A percentile compares a stretch with the other conserved stretches of the same genome.
Conservation (phyloP, 208 protist genomes). For the Lotmaria passim region DNA sequence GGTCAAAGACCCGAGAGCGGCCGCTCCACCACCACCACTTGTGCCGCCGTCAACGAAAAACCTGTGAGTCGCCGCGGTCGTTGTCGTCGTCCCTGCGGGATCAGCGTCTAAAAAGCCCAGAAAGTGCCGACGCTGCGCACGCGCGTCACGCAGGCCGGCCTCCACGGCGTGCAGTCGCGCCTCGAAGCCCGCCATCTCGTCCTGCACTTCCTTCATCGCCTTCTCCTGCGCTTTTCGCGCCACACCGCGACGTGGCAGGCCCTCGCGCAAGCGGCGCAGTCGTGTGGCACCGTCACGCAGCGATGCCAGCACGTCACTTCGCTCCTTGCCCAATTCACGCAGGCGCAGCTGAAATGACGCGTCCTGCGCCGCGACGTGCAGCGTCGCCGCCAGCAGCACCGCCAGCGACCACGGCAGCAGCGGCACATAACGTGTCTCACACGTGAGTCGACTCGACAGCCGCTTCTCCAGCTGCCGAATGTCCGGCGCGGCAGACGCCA, state of each 20-base stretch:
- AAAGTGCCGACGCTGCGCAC: conserved; percentile 28
- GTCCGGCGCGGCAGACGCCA: conserved; percentile 73
- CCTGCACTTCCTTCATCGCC: conserved; percentile 17
- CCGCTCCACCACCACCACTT: too few relatives aligned
- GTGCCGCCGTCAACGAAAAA: background rate
- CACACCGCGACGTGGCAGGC: background rate
- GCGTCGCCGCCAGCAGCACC: conserved; percentile 53
- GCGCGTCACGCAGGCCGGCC: conserved; percentile 19
- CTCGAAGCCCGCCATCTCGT: conserved; percentile 21
- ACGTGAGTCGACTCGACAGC: conserved; percentile 83
- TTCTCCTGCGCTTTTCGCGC: background rate
- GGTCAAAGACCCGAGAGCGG: background rate
- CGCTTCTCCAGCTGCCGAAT: conserved; percentile 83
- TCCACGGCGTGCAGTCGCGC: conserved; percentile 26
- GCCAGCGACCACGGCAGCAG: conserved; percentile 69
- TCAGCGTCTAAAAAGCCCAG: conserved; percentile 16
- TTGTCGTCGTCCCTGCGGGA: background rate
- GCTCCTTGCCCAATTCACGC: conserved; percentile 7
- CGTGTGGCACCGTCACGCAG: conserved; percentile 12
- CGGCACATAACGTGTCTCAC: conserved; percentile 77
- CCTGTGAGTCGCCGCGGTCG: background rate
- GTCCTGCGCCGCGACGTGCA: conserved; percentile 45
- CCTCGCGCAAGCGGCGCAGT: conserved; percentile 7
- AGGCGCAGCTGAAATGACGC: conserved; percentile 20
- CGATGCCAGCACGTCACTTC: conserved; percentile 9